A percentile compares a stretch with the other conserved stretches of the same genome.
phyloP scores from a whole-genome alignment of 2,329 filamentous ascomycete genomes.

The Coniochaeta prunicola region DNA sequence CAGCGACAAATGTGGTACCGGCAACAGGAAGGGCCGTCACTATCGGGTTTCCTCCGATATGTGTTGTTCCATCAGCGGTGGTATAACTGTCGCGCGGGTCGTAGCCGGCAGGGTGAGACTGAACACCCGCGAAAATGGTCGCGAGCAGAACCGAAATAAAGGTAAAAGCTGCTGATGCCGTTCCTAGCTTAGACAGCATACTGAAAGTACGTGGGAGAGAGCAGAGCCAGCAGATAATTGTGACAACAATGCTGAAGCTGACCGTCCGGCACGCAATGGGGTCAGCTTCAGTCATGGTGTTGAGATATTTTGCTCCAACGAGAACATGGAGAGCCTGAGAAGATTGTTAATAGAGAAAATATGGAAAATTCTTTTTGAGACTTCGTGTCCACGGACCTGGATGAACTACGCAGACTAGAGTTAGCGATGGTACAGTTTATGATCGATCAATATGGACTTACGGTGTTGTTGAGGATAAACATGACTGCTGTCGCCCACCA shows the following conservation, averaged over 20 bases:
- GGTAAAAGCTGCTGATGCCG: conserved; percentile 76
- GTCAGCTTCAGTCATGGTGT: conserved; percentile 71
- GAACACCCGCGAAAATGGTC: conserved; percentile 71
- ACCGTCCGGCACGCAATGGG: conserved; percentile 67
- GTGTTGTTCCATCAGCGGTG: conserved; percentile 16
- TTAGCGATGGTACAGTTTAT: not conserved
- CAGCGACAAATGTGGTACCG: conserved; percentile 72
- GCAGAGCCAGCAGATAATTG: conserved; percentile 67
- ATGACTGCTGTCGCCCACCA: conserved; percentile 69
- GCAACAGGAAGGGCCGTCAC: conserved; percentile 61
- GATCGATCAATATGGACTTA: conserved; percentile 7
- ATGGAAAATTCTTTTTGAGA: no score
- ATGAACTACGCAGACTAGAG: not conserved
- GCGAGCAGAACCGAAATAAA: conserved; percentile 84
- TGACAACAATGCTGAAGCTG: conserved; percentile 66
- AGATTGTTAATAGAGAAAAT: not conserved
- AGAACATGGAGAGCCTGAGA: conserved; percentile 77
- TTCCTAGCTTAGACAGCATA: conserved; percentile 71
- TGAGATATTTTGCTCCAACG: conserved; percentile 78
- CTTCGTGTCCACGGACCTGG: not conserved
- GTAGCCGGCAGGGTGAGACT: conserved; percentile 66
- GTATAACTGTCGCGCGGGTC: conserved; percentile 35
- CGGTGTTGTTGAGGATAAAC: conserved; percentile 88
- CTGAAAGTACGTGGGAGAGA: conserved; percentile 83
- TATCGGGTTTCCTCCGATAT: conserved; percentile 50